Percentiles rank a stretch among this genome's conserved stretches.
Conservation (phyloP, 2,329 filamentous ascomycete genomes). For the Emmonsiellopsis sp. region DNA sequence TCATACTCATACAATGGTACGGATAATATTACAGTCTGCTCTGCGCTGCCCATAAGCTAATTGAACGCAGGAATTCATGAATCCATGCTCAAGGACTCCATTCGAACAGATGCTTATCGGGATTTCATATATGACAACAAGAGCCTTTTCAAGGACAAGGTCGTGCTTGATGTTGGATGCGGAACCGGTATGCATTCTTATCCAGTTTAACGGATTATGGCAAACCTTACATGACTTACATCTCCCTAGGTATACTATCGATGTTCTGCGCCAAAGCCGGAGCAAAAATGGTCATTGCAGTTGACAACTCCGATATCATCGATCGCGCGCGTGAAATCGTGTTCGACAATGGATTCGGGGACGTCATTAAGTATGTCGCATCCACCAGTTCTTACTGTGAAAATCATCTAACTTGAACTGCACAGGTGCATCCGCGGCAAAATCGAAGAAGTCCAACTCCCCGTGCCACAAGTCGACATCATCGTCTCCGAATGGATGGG, state of each 20-base stretch:
- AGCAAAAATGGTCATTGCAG: conserved; percentile 75
- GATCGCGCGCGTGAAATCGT: conserved; percentile 78
- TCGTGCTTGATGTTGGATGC: conserved; percentile 85
- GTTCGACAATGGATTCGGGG: conserved; percentile 65
- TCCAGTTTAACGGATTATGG: neutral
- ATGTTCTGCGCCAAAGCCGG: conserved; percentile 93
- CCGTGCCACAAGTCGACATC: conserved; percentile 75
- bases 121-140: conserved; percentile 95
- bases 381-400: neutral
- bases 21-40: conserved; percentile 11
- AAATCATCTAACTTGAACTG: conserved; percentile 4
- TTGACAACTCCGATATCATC: conserved; percentile 88
- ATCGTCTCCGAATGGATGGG: conserved; percentile 99
- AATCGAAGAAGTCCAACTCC: conserved; percentile 76
- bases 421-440: conserved; percentile 63
- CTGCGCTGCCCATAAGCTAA: conserved; percentile 7
- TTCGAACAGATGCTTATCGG: conserved; percentile 84
- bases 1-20: conserved; percentile 61
- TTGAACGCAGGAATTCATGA: conserved; percentile 70
- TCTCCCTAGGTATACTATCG: conserved; percentile 66
- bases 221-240: neutral
- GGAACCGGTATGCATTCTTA: conserved; percentile 48
- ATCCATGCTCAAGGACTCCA: conserved; percentile 84
- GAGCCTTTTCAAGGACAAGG: conserved; percentile 73
- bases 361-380: conserved; percentile 57